A percentile compares a stretch with the other conserved stretches of the same genome.
phyloP scores from a whole-genome alignment of 2,329 filamentous ascomycete genomes.

The Dryadomyces quercivorus region DNA sequence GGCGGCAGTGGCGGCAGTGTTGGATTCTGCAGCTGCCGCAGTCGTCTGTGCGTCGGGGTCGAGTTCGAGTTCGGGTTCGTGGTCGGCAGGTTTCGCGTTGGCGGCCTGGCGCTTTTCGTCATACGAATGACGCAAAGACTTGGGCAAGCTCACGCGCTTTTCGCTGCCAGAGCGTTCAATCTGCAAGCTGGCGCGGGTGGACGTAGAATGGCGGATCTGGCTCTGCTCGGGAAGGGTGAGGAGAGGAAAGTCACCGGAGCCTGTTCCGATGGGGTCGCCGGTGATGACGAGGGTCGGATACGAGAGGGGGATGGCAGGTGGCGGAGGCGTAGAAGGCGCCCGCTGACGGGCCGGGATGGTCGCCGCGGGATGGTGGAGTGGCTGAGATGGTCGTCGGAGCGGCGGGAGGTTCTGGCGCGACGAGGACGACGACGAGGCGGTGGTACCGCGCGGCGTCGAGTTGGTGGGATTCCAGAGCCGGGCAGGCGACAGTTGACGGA shows the following conservation, averaged over 20 bases:
- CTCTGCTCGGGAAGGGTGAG: conserved; percentile 38
- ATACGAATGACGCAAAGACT: conserved; percentile 39
- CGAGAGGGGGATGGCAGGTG: conserved; percentile 36
- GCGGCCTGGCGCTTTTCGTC: conserved; percentile 30
- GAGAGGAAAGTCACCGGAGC: conserved; percentile 36
- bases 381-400: background rate
- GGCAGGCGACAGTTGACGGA: conserved; percentile 30
- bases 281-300: conserved; percentile 25
- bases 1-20: background rate
- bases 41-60: background rate
- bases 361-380: background rate
- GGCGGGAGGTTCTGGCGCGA: background rate
- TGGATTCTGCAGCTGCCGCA: background rate
- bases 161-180: conserved; percentile 35
- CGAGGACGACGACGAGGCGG: conserved; percentile 3
- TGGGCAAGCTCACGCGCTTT: conserved; percentile 39
- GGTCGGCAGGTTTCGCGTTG: conserved; percentile 1
- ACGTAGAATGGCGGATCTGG: conserved; percentile 29
- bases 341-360: conserved; percentile 22
- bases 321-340: conserved; percentile 40
- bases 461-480: conserved; percentile 51
- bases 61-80: background rate
- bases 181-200: conserved; percentile 36
- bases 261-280: conserved; percentile 25
- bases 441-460: conserved; percentile 38